Evolutionary conservation across 345 rosid species (phyloP).

Genomic region (Hypericum androsaemum): DNA sequence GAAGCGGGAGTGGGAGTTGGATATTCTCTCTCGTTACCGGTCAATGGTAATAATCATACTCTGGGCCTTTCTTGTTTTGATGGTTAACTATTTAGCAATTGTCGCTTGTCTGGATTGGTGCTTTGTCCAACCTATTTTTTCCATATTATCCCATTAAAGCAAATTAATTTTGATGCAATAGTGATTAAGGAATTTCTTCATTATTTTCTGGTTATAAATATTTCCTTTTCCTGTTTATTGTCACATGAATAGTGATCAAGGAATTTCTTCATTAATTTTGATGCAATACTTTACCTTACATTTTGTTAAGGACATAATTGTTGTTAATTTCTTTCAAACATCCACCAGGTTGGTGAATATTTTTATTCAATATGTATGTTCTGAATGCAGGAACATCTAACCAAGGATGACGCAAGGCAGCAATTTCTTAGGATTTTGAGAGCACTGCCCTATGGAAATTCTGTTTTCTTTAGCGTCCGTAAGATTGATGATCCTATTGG

Average conservation of each 20-base stretch:
- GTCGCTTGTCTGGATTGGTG: too few species aligned
- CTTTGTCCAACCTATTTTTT: too few species aligned
- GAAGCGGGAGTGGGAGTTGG: conserved; percentile 92
- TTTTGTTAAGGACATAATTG: not conserved
- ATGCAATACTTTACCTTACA: not conserved
- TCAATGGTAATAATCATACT: conserved; percentile 50
- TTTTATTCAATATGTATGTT: not conserved
- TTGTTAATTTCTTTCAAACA: too few species aligned
- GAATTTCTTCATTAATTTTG: not conserved
- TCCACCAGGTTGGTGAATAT: not conserved
- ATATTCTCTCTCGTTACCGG: conserved; percentile 79
- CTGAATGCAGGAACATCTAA: conserved; percentile 55
- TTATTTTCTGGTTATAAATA: too few species aligned
- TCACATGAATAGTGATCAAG: too few species aligned
- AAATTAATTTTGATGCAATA: too few species aligned
- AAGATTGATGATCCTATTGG: conserved; percentile 99
- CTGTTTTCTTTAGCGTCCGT: conserved; percentile 84
- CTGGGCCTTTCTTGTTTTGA: not conserved
- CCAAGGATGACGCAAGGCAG: conserved; percentile 95
- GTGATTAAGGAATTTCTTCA: too few species aligned
- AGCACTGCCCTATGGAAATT: conserved; percentile 84
- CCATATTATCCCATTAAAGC: too few species aligned
- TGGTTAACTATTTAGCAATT: too few species aligned
- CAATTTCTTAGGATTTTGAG: conserved; percentile 79
- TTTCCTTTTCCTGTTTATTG: too few species aligned